These are phyloP conservation scores for Auxenochlorella protothecoides DNA, from an alignment of 139 green algal genomes.

Conservation along the genomic window DNA sequence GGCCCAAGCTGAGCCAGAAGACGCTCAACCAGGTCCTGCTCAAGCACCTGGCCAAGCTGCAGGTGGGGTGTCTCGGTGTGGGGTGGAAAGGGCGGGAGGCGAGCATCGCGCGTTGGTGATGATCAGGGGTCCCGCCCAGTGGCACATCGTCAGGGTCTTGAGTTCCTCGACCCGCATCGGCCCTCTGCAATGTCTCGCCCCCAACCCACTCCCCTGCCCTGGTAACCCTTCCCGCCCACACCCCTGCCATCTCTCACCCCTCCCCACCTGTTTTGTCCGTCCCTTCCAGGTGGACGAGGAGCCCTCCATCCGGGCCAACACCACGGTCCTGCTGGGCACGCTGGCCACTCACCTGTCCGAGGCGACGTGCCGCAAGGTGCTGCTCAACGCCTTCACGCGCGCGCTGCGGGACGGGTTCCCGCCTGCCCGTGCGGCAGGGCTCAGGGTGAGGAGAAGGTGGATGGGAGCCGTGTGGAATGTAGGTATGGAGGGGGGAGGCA, in stretches of 20 bases:
- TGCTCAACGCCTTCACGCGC: slow-evolving; percentile 92
- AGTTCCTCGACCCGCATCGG: too few species aligned
- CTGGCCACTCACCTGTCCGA: slow-evolving; percentile 76
- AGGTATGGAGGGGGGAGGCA: too few species aligned
- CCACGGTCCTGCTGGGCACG: slow-evolving; percentile 93
- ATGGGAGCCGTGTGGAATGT: slow-evolving; percentile 10
- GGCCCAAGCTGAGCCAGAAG: slow-evolving; percentile 78
- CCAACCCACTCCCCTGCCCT: too few species aligned
- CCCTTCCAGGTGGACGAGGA: slow-evolving; percentile 82
- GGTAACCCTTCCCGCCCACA: too few species aligned
- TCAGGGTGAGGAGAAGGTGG: slow-evolving; percentile 27
- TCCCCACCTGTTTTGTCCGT: too few species aligned
- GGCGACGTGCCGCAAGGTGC: slow-evolving; percentile 59
- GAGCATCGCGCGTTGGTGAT: too few species aligned
- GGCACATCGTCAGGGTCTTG: too few species aligned
- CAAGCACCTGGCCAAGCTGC: slow-evolving; percentile 91
- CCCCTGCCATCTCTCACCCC: too few species aligned
- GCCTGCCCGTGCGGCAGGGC: slow-evolving; percentile 55
- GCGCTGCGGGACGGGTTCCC: slow-evolving; percentile 83
- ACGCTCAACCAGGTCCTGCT: slow-evolving; percentile 79
- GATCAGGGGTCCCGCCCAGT: too few species aligned
- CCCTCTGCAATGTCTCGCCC: too few species aligned
- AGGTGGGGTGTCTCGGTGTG: slow-evolving; percentile 46
- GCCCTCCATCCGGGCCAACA: slow-evolving; percentile 94
- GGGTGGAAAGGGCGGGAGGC: background rate